Base-by-base conservation (phyloP, 352 stramenopile species). In the Pythium sukuiense region DNA sequence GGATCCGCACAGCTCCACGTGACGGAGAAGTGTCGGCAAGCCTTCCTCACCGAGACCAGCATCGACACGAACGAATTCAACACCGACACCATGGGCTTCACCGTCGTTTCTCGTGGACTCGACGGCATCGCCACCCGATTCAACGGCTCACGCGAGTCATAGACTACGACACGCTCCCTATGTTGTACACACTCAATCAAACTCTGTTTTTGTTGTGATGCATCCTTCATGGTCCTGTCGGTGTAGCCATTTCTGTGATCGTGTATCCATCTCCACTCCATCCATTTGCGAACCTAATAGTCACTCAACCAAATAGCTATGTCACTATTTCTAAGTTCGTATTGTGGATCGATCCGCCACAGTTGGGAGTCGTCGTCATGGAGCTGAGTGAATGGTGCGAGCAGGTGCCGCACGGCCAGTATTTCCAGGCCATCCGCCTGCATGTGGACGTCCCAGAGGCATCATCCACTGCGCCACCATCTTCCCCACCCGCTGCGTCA, bases 41-140 rank as follows among this genome's bases (percentile, higher is more conserved):
- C 76, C 33, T 76, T 91, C 29, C 59, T 78, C 55, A 72, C 69
- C 5, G 76, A 87, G 58, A 88, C 83, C 9, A 87, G 77, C 52
- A 83, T 89, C 53, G 77, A 79, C 48, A 76, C 77, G 43, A 73
- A 80, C 27, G 76, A 88, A 57, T 89, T 91, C 41, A 69, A 72
- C 20, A 76, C 76, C 2, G 61, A 69, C 45, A 72, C 74, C 0
- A 72, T 69, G 27, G 81, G 83, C 14, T 89, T 91, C 63, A 82
- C 79, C 2, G 77, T 91, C 30, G 80, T 91, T 32, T 87, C 83
- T 18, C 73, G 77, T 37, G 83, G 83, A 2, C 59, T 65, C 2
- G 65, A 87, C 62, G 83, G 83, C 35, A 67, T 68, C n/a, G 69
- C 89, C 55, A 81, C 59, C 3, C 66, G 66, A 5, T 65, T 59